Percentiles rank a stretch among this genome's conserved stretches.
These are phyloP conservation scores for Penicillium thymicola DNA, from an alignment of 2,329 filamentous ascomycete species.

Conservation along the genomic window DNA sequence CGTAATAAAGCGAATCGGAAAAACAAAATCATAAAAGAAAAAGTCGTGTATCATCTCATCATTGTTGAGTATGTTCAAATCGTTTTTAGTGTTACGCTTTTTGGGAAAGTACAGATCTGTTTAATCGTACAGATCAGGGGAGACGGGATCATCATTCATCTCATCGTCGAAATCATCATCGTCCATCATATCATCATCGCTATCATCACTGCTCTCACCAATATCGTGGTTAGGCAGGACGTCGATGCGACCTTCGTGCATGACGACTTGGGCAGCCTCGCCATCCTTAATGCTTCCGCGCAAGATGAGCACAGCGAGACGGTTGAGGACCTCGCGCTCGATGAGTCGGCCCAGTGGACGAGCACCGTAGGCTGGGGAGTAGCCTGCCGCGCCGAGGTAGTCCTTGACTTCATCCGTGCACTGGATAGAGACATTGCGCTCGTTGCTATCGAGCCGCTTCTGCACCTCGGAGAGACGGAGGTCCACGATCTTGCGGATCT, in stretches of 20 bases:
- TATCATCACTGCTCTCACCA: conserved; percentile 39
- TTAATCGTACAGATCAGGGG: conserved; percentile 59
- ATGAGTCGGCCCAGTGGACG: conserved; percentile 84
- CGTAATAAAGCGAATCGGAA: not conserved
- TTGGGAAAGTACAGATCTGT: not conserved
- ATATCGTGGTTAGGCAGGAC: conserved; percentile 80
- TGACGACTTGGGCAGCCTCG: conserved; percentile 73
- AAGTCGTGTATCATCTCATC: not conserved
- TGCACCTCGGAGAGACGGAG: conserved; percentile 85
- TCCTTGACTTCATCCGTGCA: conserved; percentile 84
- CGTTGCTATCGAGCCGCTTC: conserved; percentile 80
- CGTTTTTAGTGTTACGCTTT: not conserved
- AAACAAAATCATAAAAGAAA: not conserved
- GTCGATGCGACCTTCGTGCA: conserved; percentile 74
- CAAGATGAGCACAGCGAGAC: conserved; percentile 84
- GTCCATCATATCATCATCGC: conserved; percentile 69
- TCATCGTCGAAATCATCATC: conserved; percentile 74
- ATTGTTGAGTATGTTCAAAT: not conserved
- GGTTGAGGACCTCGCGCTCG: conserved; percentile 95
- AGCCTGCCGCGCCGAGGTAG: conserved; percentile 85
- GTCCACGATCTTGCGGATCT: conserved; percentile 96
- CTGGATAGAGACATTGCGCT: conserved; percentile 79
- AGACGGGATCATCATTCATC: conserved; percentile 56
- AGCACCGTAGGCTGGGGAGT: conserved; percentile 93
- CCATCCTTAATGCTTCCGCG: conserved; percentile 81